Evolutionary conservation across 345 rosid genomes (phyloP).

Genomic region (Raphanus raphanistrum): DNA sequence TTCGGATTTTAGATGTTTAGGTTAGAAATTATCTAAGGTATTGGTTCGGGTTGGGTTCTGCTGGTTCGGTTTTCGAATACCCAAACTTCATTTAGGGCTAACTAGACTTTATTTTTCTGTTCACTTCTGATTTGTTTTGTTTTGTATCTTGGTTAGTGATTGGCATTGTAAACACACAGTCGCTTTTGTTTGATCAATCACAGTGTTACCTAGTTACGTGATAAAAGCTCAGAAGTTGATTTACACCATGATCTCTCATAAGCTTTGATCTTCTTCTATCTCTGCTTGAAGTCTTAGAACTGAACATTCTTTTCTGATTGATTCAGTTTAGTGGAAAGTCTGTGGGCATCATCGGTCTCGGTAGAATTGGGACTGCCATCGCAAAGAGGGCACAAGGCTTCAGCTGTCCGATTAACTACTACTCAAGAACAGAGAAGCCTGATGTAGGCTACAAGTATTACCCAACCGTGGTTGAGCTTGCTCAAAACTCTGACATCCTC

Average conservation of each 20-base stretch:
- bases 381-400: constrained; percentile 79
- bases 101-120: too few species aligned
- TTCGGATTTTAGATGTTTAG: too few species aligned
- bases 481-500: constrained; percentile 57
- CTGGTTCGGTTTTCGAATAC: too few species aligned
- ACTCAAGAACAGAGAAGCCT: constrained; percentile 54
- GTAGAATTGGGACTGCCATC: constrained; percentile 70
- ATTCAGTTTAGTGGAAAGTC: constrained; percentile 66
- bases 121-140: neutral
- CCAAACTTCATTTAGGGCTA: too few species aligned
- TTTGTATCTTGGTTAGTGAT: neutral
- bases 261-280: neutral
- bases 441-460: constrained; percentile 51
- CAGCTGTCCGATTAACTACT: constrained; percentile 65
- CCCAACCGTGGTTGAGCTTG: constrained; percentile 56
- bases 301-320: constrained; percentile 4
- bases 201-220: too few species aligned
- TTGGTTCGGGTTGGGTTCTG: too few species aligned
- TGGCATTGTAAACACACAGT: neutral
- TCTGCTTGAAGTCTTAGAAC: neutral
- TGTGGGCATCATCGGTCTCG: constrained; percentile 71
- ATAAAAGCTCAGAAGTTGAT: too few species aligned
- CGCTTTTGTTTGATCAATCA: neutral
- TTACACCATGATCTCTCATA: neutral
- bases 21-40: too few species aligned